Evolutionary conservation across 148 eudicot genomes (phyloP).

Genomic region (Arbutus unedo): DNA sequence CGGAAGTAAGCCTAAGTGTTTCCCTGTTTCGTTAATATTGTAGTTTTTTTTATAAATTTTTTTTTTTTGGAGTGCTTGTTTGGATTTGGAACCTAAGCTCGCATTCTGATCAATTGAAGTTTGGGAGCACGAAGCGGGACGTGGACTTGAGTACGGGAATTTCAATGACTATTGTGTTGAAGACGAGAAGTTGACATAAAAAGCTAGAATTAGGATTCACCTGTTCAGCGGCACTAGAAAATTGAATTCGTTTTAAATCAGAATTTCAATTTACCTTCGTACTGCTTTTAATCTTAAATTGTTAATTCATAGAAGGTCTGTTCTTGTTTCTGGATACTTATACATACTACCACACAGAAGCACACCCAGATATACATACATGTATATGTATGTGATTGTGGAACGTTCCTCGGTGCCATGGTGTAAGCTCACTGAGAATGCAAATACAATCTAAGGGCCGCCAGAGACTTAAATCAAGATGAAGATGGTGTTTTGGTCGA

Average conservation of each 20-base stretch:
- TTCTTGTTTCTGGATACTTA: too few species aligned
- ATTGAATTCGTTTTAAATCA: too few species aligned
- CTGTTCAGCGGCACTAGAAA: not conserved
- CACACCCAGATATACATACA: too few species aligned
- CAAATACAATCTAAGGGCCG: too few species aligned
- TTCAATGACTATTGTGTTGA: not conserved
- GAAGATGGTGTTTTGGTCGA: not conserved
- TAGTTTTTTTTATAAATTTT: slow-evolving; percentile 3
- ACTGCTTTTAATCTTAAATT: too few species aligned
- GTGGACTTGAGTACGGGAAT: not conserved
- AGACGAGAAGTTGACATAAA: not conserved
- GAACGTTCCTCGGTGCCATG: too few species aligned
- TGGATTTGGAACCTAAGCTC: not conserved
- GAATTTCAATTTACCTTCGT: too few species aligned
- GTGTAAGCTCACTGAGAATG: too few species aligned
- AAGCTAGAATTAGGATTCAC: not conserved
- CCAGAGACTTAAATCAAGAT: too few species aligned
- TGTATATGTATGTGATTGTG: too few species aligned
- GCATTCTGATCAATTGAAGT: not conserved
- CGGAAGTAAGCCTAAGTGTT: slow-evolving; percentile 47
- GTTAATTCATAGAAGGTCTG: too few species aligned
- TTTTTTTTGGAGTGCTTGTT: not conserved
- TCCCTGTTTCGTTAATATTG: not conserved
- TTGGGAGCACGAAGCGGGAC: not conserved
- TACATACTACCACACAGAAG: too few species aligned